Base-by-base conservation (phyloP, 164 flowering plant genomes). In the Vitis vinifera region DNA sequence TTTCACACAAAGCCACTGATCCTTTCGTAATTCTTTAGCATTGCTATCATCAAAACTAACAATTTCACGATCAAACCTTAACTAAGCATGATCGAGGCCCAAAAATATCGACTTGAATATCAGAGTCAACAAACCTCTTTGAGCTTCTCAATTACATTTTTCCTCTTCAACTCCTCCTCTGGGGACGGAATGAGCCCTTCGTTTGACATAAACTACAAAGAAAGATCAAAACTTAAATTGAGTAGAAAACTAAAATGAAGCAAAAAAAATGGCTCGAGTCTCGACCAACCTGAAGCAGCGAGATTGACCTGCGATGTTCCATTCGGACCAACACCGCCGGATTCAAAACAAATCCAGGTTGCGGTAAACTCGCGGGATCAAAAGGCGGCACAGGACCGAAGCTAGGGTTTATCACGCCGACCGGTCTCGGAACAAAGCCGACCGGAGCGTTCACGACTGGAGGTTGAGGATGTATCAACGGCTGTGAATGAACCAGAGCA, bases 91-190 rank as follows among this genome's bases (percentile, higher is more conserved):
- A 37, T 37, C 44, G 44, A 37, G 7, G 44, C 8, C 44, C 44
- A 3, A 37, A 37, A 37, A 37, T 37, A 37, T 37, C 44, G 44
- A 37, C 44, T 37, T 37, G 27, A 23, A 23, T 23, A 17, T 44
- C 51, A 23, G 27, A 23, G 27, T 23, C 27, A 23, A 23, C 31
- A 30, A 66, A 86, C 91, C 89, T 83, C 67, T 56, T 84, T 84
- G 61, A 88, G 89, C 74, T 79, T 77, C n/a, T 17, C 44, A 67
- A 88, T 73, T n/a, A 65, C 82, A 68, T 65, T 69, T 53, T 12
- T 66, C 73, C 91, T 84, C 80, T 55, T 84, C 16, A 70, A 4
- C n/a, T 85, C 87, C 68, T 86, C 91, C 37, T 86, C 87, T 3
- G 59, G 59, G 17, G 87, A 80, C 3, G 82, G 87, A 63, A 84